Conservation (phyloP, 306 rosid genomes). For the Alnus rubra region DNA sequence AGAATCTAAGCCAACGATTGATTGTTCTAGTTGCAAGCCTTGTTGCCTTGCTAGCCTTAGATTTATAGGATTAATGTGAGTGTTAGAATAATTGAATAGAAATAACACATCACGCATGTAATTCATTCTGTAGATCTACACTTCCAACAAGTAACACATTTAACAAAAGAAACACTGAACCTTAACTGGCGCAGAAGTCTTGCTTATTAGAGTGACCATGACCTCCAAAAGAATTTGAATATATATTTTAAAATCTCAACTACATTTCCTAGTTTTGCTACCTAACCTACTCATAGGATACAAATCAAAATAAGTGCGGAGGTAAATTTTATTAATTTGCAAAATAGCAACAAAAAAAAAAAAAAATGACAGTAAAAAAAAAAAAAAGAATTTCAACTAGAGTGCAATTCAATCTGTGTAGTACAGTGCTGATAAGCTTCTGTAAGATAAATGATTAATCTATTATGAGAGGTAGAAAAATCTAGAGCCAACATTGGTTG, state of each 20-base stretch:
- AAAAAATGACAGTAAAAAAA: slow-evolving; percentile 48
- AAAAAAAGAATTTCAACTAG: slow-evolving; percentile 53
- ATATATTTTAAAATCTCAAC: not conserved
- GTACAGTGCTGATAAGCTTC: slow-evolving; percentile 25
- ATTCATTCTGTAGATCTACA: no score
- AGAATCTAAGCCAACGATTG: no score
- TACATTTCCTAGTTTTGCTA: slow-evolving; percentile 21
- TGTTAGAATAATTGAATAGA: no score
- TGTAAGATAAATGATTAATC: not conserved
- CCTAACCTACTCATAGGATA: slow-evolving; percentile 25
- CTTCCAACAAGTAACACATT: no score
- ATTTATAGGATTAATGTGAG: no score
- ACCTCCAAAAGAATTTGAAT: not conserved
- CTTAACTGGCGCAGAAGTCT: no score
- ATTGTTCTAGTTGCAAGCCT: no score
- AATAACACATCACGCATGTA: no score
- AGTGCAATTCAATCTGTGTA: slow-evolving; percentile 34
- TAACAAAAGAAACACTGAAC: no score
- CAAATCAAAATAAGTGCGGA: not conserved
- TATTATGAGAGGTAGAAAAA: slow-evolving; percentile 11
- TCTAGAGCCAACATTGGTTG: slow-evolving; percentile 19
- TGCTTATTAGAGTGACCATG: not conserved
- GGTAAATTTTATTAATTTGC: slow-evolving; percentile 17
- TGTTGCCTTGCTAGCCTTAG: no score
- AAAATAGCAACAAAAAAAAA: slow-evolving; percentile 38